Evolutionary conservation across 1,284 basidiomycete genomes (phyloP).

Genomic region (Amylostereum areolatum): DNA sequence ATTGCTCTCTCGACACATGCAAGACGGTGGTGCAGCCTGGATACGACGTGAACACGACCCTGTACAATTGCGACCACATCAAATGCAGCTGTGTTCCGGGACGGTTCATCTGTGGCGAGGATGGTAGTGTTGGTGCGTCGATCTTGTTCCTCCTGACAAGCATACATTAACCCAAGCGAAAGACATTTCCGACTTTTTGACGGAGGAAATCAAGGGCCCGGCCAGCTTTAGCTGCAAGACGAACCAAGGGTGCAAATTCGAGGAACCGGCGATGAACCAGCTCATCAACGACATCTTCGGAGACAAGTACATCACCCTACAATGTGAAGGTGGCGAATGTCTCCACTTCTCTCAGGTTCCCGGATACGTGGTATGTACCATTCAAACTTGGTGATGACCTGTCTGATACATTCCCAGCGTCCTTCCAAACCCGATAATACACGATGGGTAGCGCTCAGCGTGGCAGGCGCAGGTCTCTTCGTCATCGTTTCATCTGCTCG

Average conservation of each 20-base stretch:
- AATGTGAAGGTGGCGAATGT: constrained; percentile 90
- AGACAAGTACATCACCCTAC: constrained; percentile 82
- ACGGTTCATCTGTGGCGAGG: constrained; percentile 92
- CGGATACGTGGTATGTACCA: constrained; percentile 71
- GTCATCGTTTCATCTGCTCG: constrained; percentile 54
- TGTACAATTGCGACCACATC: constrained; percentile 78
- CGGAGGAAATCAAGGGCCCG: constrained; percentile 87
- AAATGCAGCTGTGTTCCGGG: constrained; percentile 89
- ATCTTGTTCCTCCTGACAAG: neutral
- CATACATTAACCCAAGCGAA: constrained; percentile 5
- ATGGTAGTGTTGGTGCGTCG: constrained; percentile 84
- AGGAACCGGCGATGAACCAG: constrained; percentile 95
- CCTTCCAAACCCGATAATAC: constrained; percentile 80
- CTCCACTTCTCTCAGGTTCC: constrained; percentile 92
- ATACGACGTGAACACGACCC: constrained; percentile 68
- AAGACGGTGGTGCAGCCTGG: constrained; percentile 41
- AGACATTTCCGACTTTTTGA: constrained; percentile 95
- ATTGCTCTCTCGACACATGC: constrained; percentile 80
- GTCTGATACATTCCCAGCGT: constrained; percentile 33
- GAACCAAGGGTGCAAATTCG: constrained; percentile 76
- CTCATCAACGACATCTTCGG: constrained; percentile 93
- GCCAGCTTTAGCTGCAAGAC: constrained; percentile 82
- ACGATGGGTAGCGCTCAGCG: constrained; percentile 78
- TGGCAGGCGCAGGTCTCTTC: constrained; percentile 68
- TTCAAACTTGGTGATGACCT: neutral